Conservation (phyloP, 2,329 filamentous ascomycete species). For the Colletotrichum musae region DNA sequence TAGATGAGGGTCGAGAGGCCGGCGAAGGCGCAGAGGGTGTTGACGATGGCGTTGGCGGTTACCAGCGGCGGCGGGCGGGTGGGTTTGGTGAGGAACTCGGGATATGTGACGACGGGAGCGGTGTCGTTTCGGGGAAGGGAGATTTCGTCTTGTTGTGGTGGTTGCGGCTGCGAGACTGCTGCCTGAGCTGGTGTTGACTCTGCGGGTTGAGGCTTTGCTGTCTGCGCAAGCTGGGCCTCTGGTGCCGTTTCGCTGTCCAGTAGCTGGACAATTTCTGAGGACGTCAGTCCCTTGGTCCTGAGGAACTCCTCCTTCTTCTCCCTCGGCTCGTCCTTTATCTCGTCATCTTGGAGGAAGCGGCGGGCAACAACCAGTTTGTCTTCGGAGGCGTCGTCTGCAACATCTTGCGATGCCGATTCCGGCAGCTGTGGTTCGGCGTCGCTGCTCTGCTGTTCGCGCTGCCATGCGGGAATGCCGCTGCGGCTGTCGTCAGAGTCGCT, state of each 20-base stretch:
- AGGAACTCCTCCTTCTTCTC: conserved; percentile 85
- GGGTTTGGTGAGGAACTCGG: conserved; percentile 76
- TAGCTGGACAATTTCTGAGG: conserved; percentile 77
- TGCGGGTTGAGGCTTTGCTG: conserved; percentile 21
- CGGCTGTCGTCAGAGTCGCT: conserved; percentile 50
- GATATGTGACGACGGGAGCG: conserved; percentile 77
- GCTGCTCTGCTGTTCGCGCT: conserved; percentile 43
- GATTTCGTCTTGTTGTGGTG: conserved; percentile 27
- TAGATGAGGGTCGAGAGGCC: conserved; percentile 76
- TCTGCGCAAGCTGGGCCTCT: conserved; percentile 16
- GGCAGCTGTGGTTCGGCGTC: conserved; percentile 18
- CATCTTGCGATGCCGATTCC: conserved; percentile 29
- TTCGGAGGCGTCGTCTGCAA: conserved; percentile 41
- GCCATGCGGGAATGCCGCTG: conserved; percentile 50
- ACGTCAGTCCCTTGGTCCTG: conserved; percentile 79
- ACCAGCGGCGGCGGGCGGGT: conserved; percentile 72
- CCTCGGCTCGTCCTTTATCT: conserved; percentile 76
- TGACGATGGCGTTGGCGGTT: conserved; percentile 71
- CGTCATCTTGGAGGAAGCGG: conserved; percentile 82
- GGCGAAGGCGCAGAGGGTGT: conserved; percentile 71
- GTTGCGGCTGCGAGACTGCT: conserved; percentile 4
- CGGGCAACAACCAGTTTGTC: conserved; percentile 74
- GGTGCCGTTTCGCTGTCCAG: conserved; percentile 56
- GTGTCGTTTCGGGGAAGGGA: conserved; percentile 53
- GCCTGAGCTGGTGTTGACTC: conserved; percentile 25